Evolutionary conservation across 1,284 basidiomycete species (phyloP).

Genomic region (Thecaphora thlaspeos): DNA sequence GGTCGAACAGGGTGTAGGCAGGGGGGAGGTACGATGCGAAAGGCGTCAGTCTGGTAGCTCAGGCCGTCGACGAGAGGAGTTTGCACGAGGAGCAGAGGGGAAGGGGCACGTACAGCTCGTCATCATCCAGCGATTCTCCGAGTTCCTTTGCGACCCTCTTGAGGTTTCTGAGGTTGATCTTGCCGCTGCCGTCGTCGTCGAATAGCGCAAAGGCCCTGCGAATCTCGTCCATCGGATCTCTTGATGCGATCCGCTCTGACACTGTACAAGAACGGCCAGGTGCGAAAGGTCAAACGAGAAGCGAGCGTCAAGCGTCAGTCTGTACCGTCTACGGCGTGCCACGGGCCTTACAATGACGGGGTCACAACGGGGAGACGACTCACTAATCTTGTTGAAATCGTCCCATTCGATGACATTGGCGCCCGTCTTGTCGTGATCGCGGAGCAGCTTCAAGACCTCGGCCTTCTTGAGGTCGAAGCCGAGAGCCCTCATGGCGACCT

Average conservation of each 20-base stretch:
- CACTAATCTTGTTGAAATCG: conserved; percentile 92
- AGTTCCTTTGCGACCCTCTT: conserved; percentile 94
- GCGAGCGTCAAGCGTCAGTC: not conserved
- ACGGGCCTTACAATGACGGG: no score
- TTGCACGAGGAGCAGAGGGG: no score
- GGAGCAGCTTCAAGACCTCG: conserved; percentile 89
- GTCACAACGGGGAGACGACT: conserved; percentile 61
- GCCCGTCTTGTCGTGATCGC: conserved; percentile 86
- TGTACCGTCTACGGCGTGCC: no score
- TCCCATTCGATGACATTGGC: conserved; percentile 91
- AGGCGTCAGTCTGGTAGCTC: no score
- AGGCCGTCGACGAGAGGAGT: no score
- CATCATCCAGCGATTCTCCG: conserved; percentile 91
- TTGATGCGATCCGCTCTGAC: conserved; percentile 85
- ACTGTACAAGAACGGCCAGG: conserved; percentile 65
- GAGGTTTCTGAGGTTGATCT: conserved; percentile 87
- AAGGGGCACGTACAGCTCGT: conserved; percentile 77
- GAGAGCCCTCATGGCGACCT: conserved; percentile 95
- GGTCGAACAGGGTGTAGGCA: not conserved
- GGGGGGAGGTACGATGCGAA: no score
- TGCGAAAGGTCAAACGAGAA: not conserved
- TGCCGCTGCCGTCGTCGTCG: conserved; percentile 92
- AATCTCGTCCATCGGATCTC: conserved; percentile 96
- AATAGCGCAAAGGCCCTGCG: conserved; percentile 92
- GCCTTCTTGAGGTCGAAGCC: conserved; percentile 98